Base-by-base conservation (phyloP, 129 eudicot species). In the Artemisia annua region DNA sequence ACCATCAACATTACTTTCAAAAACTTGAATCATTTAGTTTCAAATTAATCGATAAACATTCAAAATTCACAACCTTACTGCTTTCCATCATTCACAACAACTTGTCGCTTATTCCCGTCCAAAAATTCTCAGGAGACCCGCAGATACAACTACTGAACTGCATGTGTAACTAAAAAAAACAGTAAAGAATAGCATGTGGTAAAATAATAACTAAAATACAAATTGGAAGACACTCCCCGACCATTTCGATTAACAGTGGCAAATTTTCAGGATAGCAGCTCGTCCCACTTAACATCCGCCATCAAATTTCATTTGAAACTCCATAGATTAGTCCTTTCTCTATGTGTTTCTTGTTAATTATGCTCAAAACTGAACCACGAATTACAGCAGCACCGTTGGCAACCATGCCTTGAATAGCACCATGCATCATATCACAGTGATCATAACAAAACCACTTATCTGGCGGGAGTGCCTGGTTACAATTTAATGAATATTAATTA, bases 371-470 rank as follows among this genome's bases (percentile, higher is more conserved):
- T 43, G 90, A 63, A 77, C 73, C 81, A 43, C 97, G 85, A 67
- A 89, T 67, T 30, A 67, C 67, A 71, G 86, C 82, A 62, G 87
- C 79, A 10, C 96, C 98, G 20, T 78, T 82, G n/a, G 66, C 69
- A 75, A 82, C 85, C 58, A 81, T 72, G 35, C 75, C 86, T 77
- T 84, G 89, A 66, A 89, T 88, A 28, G 83, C 81, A 56, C 61
- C 81, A 85, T 87, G 87, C 52, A 93, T 89, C 74, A 69, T 84
- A 22, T 80, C 54, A 91, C 97, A 93, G 69, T 87, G 88, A 69
- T 79, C 61, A 19, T 95, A 84, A 71, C 98, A 93, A 82, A 93
- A 89, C 98, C 98, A 93, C 61, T 93, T 89, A 66, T 87, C 97
- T 48, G 76, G 64, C 5, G 98, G 98, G 44, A 93, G 95, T 83